Base-by-base conservation (phyloP, 441 rosid genomes). In the Pelargonium australe region DNA sequence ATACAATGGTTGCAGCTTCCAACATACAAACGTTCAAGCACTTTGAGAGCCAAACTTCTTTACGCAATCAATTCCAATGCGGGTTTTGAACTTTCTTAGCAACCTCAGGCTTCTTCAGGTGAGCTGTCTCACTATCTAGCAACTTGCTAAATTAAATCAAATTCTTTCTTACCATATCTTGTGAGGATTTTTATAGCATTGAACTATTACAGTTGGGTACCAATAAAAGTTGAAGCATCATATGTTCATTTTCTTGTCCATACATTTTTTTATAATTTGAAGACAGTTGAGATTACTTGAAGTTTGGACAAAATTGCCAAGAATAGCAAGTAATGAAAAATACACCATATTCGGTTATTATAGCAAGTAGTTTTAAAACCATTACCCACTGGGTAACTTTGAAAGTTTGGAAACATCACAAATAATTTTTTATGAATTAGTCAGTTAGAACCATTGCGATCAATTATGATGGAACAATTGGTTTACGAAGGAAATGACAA, bases 51-150 rank as follows among this genome's bases (percentile, higher is more conserved):
- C 70, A 95, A 95, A 79, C 87, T 95, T 78, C 88, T 91, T 68
- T 95, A 95, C 69, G 99, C 99, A n/a, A 90, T 95, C 84, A 95
- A 76, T 78, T 87, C 97, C 53, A 95, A 92, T 77, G 85, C 99
- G 62, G 99, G 99, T 65, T 95, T 92, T 77, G 99, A 95, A 81
- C 98, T 92, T 82, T 95, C 97, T 61, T 92, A 92, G 83, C 69
- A 72, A 23, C 37, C 73, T 68, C 23, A 72, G 60, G 67, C 37
- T 60, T 47, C 71, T 62, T 76, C 78, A 79, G 90, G 86, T 81
- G 72, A 71, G 77, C 65, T 68, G 43, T 68, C 41, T 34, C 51
- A 5, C 10, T 34, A 9, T 28, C 51, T 41, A 14, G 8, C 20
- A 6, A 34, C 19, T 0, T 16, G 19, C 25, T 43, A 43, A 6